Percentiles rank a stretch among this genome's conserved stretches.
Conservation (phyloP, 2,329 filamentous ascomycete genomes). For the Ophiostoma novo-ulmi region DNA sequence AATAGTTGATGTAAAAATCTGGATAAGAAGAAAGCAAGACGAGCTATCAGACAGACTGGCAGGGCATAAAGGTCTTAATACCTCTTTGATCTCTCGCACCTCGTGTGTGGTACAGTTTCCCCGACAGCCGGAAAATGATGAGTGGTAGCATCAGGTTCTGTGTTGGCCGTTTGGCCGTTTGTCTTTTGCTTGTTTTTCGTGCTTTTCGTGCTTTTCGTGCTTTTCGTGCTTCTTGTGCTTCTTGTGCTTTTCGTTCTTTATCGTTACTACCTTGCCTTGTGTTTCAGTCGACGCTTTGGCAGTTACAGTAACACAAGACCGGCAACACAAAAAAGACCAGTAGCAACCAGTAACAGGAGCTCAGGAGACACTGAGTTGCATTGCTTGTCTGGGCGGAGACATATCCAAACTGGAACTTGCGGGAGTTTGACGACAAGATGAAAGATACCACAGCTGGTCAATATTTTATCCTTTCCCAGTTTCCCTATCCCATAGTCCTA, state of each 20-base stretch:
- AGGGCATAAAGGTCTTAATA: background rate
- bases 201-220: background rate
- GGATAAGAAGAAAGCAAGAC: background rate
- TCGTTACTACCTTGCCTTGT: background rate
- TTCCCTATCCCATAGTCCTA: background rate
- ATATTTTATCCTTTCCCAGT: too few species aligned
- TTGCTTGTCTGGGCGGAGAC: background rate
- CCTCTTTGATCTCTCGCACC: background rate
- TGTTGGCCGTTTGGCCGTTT: background rate
- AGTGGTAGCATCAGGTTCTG: background rate
- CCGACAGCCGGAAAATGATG: background rate
- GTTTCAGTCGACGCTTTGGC: background rate
- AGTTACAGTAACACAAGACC: background rate
- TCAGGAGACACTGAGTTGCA: background rate
- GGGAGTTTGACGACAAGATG: too few species aligned
- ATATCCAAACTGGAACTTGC: background rate
- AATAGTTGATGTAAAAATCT: background rate
- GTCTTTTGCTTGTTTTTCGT: background rate
- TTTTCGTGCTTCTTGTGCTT: background rate
- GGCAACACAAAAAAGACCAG: background rate
- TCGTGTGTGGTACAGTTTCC: background rate
- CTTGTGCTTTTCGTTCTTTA: background rate
- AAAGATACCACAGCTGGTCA: background rate
- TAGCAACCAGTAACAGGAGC: background rate
- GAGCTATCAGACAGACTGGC: background rate